Base-by-base conservation (phyloP, 2,329 filamentous ascomycete species). In the Aspergillus viridinutans region DNA sequence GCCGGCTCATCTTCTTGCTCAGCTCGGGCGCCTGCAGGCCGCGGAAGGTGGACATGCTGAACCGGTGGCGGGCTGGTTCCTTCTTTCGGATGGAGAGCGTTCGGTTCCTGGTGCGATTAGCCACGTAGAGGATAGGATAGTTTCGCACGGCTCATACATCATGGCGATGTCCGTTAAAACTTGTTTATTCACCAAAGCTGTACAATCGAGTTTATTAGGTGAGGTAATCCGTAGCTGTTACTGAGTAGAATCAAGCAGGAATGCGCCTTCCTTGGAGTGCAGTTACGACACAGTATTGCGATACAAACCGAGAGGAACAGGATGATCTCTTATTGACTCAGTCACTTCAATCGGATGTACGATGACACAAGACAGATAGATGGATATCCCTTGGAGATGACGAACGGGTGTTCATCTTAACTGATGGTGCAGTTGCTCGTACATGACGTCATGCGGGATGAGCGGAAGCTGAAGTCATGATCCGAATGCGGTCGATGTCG, bases 21-120 rank as follows among this genome's bases (percentile, higher is more conserved):
- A 97, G 84, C 74, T 97, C 92, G 4, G 92, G 90, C 72, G 96
- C 91, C 66, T 88, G 84, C 50, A 87, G 85, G 55, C 91, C 91
- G 52, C 93, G 90, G 55, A 99, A 85, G 21, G 91, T 94, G 63
- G 85, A 86, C 79, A 97, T 89, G 58, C 87, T 89, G 79, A 97
- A 96, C 69, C 86, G 87, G 72, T 90, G 86, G n/a, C 71, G 70
- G 51, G 54, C 53, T 40, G 58, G 52, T 28, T 69, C 70, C 64
- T 67, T 70, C 64, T 71, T 69, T 35, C 75, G 72, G 58, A 75
- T 69, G 38, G 75, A 78, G 2, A 77, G 65, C 54, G 70, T 71
- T 56, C 76, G 75, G 60, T 78, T 75, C 76, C 76, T 79, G 55
- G 32, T 2, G 17, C 10, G 12, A n/a, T 58, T 48, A 54, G 56